These are phyloP conservation scores for baker's yeast (Saccharomyces cerevisiae) DNA, from an alignment of 805 yeast genomes.

Conservation along the genomic window DNA sequence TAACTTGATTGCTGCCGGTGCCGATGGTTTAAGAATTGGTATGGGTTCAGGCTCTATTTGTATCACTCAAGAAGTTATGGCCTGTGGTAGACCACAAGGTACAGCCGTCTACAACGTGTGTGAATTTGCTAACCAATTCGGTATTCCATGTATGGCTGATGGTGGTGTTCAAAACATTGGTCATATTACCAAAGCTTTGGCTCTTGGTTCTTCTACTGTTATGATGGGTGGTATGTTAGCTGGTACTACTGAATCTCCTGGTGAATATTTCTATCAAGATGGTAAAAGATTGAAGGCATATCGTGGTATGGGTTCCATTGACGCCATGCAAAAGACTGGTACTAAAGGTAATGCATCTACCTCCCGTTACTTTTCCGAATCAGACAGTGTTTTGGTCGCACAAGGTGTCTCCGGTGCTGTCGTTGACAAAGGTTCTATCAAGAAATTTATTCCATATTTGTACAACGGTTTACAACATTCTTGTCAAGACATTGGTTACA, in stretches of 20 bases:
- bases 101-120: constrained; percentile 94
- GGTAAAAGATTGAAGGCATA: constrained; percentile 95
- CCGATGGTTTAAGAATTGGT: constrained; percentile 96
- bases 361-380: constrained; percentile 94
- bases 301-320: constrained; percentile 99
- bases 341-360: constrained; percentile 93
- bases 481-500: constrained; percentile 93
- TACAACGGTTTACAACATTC: constrained; percentile 96
- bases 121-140: constrained; percentile 89
- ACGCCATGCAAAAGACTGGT: constrained; percentile 92
- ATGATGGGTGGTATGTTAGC: constrained; percentile 99
- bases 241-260: constrained; percentile 97
- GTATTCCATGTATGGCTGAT: constrained; percentile 98
- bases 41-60: constrained; percentile 99
- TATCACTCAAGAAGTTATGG: constrained; percentile 99
- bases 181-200: constrained; percentile 92
- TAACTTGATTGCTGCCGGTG: constrained; percentile 86
- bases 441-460: constrained; percentile 89
- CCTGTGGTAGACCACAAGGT: constrained; percentile 99
- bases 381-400: constrained; percentile 92
- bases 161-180: constrained; percentile 99
- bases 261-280: constrained; percentile 94
- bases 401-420: constrained; percentile 98
- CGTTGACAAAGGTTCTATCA: constrained; percentile 91
- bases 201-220: constrained; percentile 92